Base-by-base conservation (phyloP, 2,329 filamentous ascomycete species). In the Paramyrothecium roridum region DNA sequence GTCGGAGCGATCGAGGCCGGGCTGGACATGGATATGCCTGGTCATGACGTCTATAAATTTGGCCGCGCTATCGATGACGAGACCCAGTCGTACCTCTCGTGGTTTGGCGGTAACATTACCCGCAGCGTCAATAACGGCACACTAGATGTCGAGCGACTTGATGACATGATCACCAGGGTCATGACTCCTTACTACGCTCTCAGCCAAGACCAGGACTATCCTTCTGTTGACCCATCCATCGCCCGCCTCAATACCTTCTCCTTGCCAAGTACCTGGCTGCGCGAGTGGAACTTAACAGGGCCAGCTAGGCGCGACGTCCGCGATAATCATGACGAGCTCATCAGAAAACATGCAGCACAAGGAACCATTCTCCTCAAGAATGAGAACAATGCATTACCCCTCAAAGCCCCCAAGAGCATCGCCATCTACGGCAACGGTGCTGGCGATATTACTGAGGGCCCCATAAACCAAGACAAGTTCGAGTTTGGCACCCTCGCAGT, bases 111-210 rank as follows among this genome's bases (percentile, higher is more conserved):
- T 3, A 50, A 50, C 22, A 8, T 50, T 13, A 33, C 16, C 21
- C 3, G 48, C 21, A 3, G 23, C 33, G 16, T n/a, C n/a, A n/a
- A 30, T 22, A 50, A 50, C n/a, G 48, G 48, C n/a, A 50, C 48
- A 6, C 22, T 50, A 3, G 48, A 50, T 16, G 19, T 8, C 3
- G 48, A 50, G 8, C 48, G 48, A 19, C 22, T 50, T 3, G 48
- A 50, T 16, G 48, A 50, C 23, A 50, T 50, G 48, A 30, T 50
- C 4, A 30, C 4, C 4, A 30, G 26, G 26, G 64, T 76, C 30
- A 63, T 84, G n/a, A 78, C 81, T 10, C 72, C 80, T 0, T 85
- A 79, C 76, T 84, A 80, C 59, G 74, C 80, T 56, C 70, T 83
- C 58, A 73, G 74, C 6, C 80, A 83, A 7, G 48, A 50, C 33